phyloP scores from a whole-genome alignment of 192 early-diverging fungal species.

The Geranomyces michiganensis region DNA sequence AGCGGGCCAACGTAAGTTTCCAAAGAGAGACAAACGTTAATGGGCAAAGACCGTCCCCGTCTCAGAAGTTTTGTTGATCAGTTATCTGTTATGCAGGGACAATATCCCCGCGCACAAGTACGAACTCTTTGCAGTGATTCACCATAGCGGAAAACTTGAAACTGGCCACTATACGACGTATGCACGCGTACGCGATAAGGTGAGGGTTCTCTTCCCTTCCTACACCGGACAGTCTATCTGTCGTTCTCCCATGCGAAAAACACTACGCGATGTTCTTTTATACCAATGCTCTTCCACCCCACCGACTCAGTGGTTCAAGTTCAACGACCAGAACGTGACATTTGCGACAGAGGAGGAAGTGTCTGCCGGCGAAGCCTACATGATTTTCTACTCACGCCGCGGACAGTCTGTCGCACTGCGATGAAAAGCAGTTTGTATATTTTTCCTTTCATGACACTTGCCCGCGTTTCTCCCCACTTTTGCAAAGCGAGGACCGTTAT shows the following conservation, averaged over 20 bases:
- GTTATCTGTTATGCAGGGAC: slow-evolving; percentile 40
- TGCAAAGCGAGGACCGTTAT: too few species aligned
- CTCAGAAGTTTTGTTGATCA: too few species aligned
- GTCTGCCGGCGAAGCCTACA: slow-evolving; percentile 62
- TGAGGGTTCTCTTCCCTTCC: slow-evolving; percentile 29
- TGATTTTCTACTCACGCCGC: background rate
- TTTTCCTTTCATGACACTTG: too few species aligned
- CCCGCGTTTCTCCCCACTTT: too few species aligned
- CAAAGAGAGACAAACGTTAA: background rate
- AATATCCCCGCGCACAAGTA: slow-evolving; percentile 74
- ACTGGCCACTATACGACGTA: slow-evolving; percentile 95
- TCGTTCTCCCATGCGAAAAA: background rate
- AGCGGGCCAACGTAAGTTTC: background rate
- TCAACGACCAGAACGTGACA: slow-evolving; percentile 85
- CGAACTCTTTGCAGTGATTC: slow-evolving; percentile 87
- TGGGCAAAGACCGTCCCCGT: background rate
- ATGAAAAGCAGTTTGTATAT: too few species aligned
- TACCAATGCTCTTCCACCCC: too few species aligned
- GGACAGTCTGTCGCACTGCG: too few species aligned
- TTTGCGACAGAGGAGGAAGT: slow-evolving; percentile 73
- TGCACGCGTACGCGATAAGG: slow-evolving; percentile 73
- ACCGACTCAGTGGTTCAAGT: slow-evolving; percentile 84
- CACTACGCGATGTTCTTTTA: too few species aligned
- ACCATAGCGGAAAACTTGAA: slow-evolving; percentile 88
- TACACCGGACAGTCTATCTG: background rate